Evolutionary conservation across 2,329 filamentous ascomycete species (phyloP), one percentile per base, ranked within the genome.

Genomic region (Penicillium sp.): DNA sequence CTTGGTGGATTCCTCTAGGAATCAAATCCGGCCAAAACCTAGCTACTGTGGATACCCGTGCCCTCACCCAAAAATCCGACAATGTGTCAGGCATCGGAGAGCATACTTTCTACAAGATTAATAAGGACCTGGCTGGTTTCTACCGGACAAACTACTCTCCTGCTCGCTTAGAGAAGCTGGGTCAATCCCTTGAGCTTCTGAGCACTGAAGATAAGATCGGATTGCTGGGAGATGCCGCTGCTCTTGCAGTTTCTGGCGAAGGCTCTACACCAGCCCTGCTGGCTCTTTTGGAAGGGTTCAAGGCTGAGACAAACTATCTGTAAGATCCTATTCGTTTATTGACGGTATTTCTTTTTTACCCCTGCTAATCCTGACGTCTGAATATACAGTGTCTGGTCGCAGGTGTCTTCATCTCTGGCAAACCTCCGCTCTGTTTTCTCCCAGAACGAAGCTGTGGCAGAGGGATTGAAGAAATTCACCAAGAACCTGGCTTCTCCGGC

Each of bases 111-210:
- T 99, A 98, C 79, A 96, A 96, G 79, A 82, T 99, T 68, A 99
- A 99, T 80, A 87, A 88, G 59, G 87, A 93, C 54, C 90, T 93
- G 57, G 92, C 88, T 51, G 93, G 92, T 26, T 97, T 90, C 76
- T 98, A 96, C 78, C 86, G 93, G 59, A 95, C 93, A 49, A 96
- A 96, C 76, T 96, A 98, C 71, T 91, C 95, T 5, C 87, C 91
- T n/a, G 82, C 86, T 61, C 87, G 93, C 48, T 83, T 99, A 42
- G 85, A 84, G 39, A 91, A 91, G 77, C 86, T 99, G 24, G 90
- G 90, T 56, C 84, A 86, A 52, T 87, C 90, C 66, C 87, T 92
- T 16, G 83, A 90, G 64, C 87, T 87, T 65, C 82, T 99, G 24
- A 90, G 83, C 61, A 87, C 89, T 6, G 87, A 93, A 72, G 95